Evolutionary conservation across 495 filamentous ascomycete genomes (phyloP).

Genomic region (Bombardia bombarda): DNA sequence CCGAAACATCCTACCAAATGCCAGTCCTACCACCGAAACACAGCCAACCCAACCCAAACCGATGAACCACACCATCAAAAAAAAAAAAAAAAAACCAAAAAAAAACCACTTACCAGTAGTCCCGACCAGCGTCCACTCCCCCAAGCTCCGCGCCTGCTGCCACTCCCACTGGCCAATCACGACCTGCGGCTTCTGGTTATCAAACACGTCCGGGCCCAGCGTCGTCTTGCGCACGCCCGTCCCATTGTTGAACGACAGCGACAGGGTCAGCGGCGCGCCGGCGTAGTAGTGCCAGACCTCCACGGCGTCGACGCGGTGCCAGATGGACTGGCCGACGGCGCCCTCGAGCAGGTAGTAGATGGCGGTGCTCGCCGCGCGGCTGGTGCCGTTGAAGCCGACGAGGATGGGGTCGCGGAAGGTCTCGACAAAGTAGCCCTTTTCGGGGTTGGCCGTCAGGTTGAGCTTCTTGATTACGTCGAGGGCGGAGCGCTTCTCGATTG

Average conservation of each 20-base stretch:
- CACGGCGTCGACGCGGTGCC: constrained; percentile 40
- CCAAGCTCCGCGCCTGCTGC: constrained; percentile 34
- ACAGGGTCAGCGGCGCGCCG: constrained; percentile 35
- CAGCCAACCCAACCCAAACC: too few species aligned
- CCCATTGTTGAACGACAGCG: constrained; percentile 31
- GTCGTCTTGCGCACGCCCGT: constrained; percentile 12
- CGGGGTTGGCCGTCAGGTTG: constrained; percentile 31
- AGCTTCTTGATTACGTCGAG: constrained; percentile 32
- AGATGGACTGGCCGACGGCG: constrained; percentile 25
- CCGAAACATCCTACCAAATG: too few species aligned
- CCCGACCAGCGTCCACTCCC: constrained; percentile 42
- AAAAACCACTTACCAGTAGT: background rate
- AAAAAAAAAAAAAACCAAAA: too few species aligned
- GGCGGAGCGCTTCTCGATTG: too few species aligned
- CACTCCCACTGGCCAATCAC: constrained; percentile 30
- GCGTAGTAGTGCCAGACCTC: constrained; percentile 46
- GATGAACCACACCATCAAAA: too few species aligned
- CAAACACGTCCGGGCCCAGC: constrained; percentile 34
- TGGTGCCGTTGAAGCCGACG: constrained; percentile 11
- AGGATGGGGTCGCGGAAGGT: constrained; percentile 32
- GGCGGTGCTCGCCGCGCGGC: constrained; percentile 37
- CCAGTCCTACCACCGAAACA: too few species aligned
- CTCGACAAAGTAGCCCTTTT: constrained; percentile 40
- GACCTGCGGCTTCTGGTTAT: constrained; percentile 33
- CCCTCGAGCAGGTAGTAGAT: constrained; percentile 46